Conservation (phyloP, 768 basidiomycete species). For the Tylopilus plumbeoviolaceoides region DNA sequence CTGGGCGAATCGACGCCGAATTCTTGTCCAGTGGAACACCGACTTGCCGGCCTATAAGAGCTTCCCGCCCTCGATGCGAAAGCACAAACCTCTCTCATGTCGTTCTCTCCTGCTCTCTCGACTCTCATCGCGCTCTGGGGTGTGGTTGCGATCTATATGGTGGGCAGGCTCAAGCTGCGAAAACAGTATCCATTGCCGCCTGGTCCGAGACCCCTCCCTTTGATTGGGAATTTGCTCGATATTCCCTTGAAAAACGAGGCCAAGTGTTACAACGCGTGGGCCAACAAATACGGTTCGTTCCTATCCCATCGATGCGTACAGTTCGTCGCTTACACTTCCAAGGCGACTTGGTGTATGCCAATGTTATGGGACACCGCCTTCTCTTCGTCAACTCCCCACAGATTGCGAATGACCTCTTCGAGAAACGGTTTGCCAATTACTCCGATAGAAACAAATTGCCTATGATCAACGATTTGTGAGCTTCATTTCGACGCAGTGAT, state of each 20-base stretch:
- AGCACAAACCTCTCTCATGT: constrained; percentile 10
- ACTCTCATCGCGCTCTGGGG: constrained; percentile 22
- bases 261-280: constrained; percentile 41
- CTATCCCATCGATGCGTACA: not conserved
- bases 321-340: not conserved
- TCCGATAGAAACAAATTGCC: constrained; percentile 46
- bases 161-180: constrained; percentile 10
- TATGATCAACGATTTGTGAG: constrained; percentile 50
- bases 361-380: constrained; percentile 45
- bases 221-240: constrained; percentile 52
- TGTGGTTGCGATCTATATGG: constrained; percentile 16
- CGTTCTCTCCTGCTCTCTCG: constrained; percentile 10
- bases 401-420: constrained; percentile 50
- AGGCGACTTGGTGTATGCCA: constrained; percentile 54
- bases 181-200: constrained; percentile 43
- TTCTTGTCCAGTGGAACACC: constrained; percentile 16
- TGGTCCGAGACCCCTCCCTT: constrained; percentile 49
- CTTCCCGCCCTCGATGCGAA: not conserved
- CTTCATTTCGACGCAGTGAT: not conserved
- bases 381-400: constrained; percentile 47
- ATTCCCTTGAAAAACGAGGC: constrained; percentile 38
- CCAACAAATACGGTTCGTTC: constrained; percentile 33
- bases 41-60: constrained; percentile 17
- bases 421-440: constrained; percentile 52
- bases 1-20: not conserved